phyloP scores from a whole-genome alignment of 2,329 filamentous ascomycete species.

The Talaromyces albobiverticillius region DNA sequence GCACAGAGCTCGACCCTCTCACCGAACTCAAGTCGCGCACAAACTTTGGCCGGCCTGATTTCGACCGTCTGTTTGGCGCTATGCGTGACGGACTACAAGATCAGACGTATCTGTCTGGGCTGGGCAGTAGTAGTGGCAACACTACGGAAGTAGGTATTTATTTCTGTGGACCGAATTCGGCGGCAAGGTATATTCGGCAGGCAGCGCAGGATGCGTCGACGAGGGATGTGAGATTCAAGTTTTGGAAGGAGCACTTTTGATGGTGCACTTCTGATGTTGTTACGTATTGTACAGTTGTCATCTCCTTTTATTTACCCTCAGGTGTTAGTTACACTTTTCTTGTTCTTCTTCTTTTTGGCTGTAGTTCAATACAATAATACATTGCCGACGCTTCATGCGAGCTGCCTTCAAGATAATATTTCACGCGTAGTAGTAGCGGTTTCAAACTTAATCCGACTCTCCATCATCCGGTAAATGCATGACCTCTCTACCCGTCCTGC shows the following conservation, averaged over 20 bases:
- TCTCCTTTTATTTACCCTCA: no score
- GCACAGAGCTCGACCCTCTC: constrained; percentile 80
- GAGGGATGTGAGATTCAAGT: constrained; percentile 84
- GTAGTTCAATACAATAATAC: no score
- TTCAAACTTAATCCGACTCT: constrained; percentile 17
- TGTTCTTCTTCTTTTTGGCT: no score
- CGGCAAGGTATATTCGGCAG: constrained; percentile 78
- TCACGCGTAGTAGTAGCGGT: no score
- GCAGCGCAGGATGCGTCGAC: constrained; percentile 72
- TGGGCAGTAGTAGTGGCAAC: constrained; percentile 63
- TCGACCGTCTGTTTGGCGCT: constrained; percentile 70
- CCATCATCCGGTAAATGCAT: constrained; percentile 31
- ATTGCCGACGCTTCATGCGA: no score
- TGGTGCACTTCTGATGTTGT: constrained; percentile 19
- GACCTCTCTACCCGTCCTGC: constrained; percentile 12
- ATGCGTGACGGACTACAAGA: constrained; percentile 89
- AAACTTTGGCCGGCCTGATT: constrained; percentile 93
- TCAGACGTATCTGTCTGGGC: constrained; percentile 76
- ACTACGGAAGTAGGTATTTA: constrained; percentile 92
- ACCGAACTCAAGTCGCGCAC: constrained; percentile 88
- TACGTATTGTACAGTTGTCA: no score
- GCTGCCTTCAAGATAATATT: no score
- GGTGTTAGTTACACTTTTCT: no score
- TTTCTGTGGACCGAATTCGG: constrained; percentile 85
- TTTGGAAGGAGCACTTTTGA: constrained; percentile 92